phyloP scores from a whole-genome alignment of 768 basidiomycete genomes.

The Pholiota microspora region DNA sequence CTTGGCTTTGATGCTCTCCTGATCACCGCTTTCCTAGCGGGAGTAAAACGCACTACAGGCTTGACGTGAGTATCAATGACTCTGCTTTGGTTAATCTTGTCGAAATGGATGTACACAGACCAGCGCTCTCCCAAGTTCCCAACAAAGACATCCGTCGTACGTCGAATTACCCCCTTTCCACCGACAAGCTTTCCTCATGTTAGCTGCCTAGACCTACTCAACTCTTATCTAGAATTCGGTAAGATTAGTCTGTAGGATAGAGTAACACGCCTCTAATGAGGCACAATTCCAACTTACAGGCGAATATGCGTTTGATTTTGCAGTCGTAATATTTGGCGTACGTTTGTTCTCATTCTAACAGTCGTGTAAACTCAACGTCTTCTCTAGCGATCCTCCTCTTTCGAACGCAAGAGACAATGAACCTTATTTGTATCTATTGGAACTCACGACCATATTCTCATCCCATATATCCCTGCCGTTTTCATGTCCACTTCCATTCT shows the following conservation, averaged over 20 bases:
- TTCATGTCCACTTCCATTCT: neutral
- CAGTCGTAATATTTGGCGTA: conserved; percentile 81
- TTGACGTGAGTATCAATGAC: conserved; percentile 60
- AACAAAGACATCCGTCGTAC: conserved; percentile 89
- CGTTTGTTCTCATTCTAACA: conserved; percentile 21
- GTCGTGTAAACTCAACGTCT: neutral
- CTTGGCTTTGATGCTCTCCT: conserved; percentile 12
- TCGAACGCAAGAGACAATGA: conserved; percentile 7
- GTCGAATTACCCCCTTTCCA: conserved; percentile 27
- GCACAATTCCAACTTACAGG: conserved; percentile 38
- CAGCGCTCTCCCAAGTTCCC: conserved; percentile 70
- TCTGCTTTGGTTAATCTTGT: neutral
- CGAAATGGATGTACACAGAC: conserved; percentile 39
- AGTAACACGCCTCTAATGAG: neutral
- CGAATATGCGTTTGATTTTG: conserved; percentile 86
- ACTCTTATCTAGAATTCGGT: conserved; percentile 82
- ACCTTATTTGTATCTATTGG: neutral
- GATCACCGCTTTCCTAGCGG: conserved; percentile 46
- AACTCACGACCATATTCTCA: neutral
- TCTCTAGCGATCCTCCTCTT: conserved; percentile 14
- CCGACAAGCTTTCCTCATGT: neutral
- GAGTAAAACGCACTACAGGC: conserved; percentile 81
- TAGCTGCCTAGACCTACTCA: conserved; percentile 54
- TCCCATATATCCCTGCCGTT: neutral
- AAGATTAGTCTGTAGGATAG: conserved; percentile 19